Base-by-base conservation (phyloP, 2,329 filamentous ascomycete species). In the Cytospora chrysosperma region DNA sequence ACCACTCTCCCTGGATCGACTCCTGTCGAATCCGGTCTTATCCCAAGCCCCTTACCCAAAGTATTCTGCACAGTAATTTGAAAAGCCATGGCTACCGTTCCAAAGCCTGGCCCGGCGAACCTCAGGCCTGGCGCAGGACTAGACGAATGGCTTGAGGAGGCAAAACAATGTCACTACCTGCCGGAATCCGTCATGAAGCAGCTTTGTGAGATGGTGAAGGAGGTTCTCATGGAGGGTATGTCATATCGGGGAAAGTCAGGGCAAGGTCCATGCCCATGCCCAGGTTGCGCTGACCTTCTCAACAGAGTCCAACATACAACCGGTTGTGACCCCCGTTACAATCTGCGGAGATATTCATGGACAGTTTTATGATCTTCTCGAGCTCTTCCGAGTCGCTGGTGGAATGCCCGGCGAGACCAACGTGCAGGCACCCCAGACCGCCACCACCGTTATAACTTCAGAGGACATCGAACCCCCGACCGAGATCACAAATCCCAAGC, bases 331-430 rank as follows among this genome's bases (percentile, higher is more conserved):
- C 0, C 95, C 95, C 8, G 95, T 99, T 67, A 99, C 95, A 6
- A 90, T 99, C 67, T 98, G 95, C 73, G 95, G 95, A 74, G 95
- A 99, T 75, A 98, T 99, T 67, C 95, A 99, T 78, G 95, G 95
- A 71, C 95, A 99, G 79, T 98, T 98, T 77, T 98, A 99, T 79
- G 95, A 99, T 76, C 83, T 99, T 12, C 87, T 98, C 66, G 95
- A 99, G 81, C 87, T 99, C 56, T 99, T 99, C 78, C 90, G 93
- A 60, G 94, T 99, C 49, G 93, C 94, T 54, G 95, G 95, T 66
- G 95, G 95, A 68, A 97, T 98, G 91, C 95, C 95, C 13, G 92
- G 92, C 71, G 91, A 96, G 71, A 85, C 86, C 47, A 85, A 88
- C 66, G 82, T 88, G 28, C 84, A 93, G 72, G 79, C 85, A 17